Evolutionary conservation across 1,284 basidiomycete genomes (phyloP), one percentile per base, ranked within the genome.

Genomic region (Clitocybe nebularis): DNA sequence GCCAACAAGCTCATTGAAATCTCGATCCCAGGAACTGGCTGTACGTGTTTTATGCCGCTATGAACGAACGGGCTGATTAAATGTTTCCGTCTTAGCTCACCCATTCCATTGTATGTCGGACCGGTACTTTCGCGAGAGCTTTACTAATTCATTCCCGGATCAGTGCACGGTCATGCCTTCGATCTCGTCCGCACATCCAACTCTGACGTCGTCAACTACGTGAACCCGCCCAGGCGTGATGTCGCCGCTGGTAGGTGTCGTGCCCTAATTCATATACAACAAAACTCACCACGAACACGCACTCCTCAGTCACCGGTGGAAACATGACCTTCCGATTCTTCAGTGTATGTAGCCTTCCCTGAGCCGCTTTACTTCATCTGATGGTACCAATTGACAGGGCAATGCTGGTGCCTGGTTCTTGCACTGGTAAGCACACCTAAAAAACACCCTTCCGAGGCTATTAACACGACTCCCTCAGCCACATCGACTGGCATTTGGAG

Each of bases 401-500:
- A 68, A 67, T 44, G 58, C 66, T 10, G 64, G 66, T 14, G 61
- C 64, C 5, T 67, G 66, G 66, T 66, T 66, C 58, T 51, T 67
- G 44, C 65, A 54, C 44, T 67, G 64, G 61, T 64, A 24, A 22
- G 56, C 38, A 20, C 8, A 13, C 36, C 33, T 13, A 25, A 26
- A 13, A 6, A 19, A 1, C 17, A 1, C 28, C 37, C 1, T 21
- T 13, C 5, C 29, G 4, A 4, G 7, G 13, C 13, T n/a, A 35
- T 16, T 36, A 8, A 11, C 9, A 45, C 41, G 16, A 42, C 42
- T 51, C 20, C 36, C 20, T 20, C 21, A 66, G 75, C 48, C 70
- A 72, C 48, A 68, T 74, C 45, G 67, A 77, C 37, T 74, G 69
- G 67, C 72, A 74, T 57, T 51, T 75, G 2, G 62, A 68, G 43